phyloP scores from a whole-genome alignment of 2,329 filamentous ascomycete species.

The Macroventuria anomochaeta region DNA sequence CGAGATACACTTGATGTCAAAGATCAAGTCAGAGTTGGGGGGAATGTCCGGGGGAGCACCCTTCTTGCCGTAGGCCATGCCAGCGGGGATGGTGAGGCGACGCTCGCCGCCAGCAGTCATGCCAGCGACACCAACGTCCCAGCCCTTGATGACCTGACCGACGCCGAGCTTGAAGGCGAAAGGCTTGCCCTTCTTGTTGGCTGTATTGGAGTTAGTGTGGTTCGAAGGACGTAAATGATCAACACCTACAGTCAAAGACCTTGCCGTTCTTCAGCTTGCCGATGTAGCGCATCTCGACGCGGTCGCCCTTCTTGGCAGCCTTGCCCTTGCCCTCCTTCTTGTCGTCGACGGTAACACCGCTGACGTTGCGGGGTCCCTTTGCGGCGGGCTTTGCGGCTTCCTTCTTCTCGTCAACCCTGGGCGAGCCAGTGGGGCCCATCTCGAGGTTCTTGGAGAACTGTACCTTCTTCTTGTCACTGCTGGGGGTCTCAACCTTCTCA shows the following conservation, averaged over 20 bases:
- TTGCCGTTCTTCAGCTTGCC: conserved; percentile 93
- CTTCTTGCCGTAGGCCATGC: conserved; percentile 89
- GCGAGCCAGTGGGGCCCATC: conserved; percentile 79
- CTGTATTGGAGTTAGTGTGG: conserved; percentile 55
- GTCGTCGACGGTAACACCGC: conserved; percentile 93
- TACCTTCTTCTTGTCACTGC: conserved; percentile 81
- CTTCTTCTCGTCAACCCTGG: conserved; percentile 52
- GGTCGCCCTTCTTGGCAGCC: conserved; percentile 87
- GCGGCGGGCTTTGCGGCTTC: conserved; percentile 58
- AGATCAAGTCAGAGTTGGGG: conserved; percentile 86
- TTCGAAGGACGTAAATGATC: background rate
- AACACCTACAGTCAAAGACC: conserved; percentile 83
- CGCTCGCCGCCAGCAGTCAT: conserved; percentile 95
- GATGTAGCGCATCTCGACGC: conserved; percentile 94
- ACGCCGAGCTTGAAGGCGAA: conserved; percentile 94
- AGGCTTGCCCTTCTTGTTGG: conserved; percentile 98
- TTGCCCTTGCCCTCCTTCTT: conserved; percentile 88
- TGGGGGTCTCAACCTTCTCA: conserved; percentile 56
- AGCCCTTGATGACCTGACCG: conserved; percentile 98
- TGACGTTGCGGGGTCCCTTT: conserved; percentile 73
- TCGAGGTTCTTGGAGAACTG: conserved; percentile 99
- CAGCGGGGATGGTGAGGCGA: conserved; percentile 84
- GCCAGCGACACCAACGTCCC: conserved; percentile 92
- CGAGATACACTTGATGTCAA: conserved; percentile 70
- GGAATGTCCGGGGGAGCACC: conserved; percentile 79